Percentiles rank a stretch among this genome's conserved stretches.
These are phyloP conservation scores for Calvatia gigantea DNA, from an alignment of 768 basidiomycete genomes.

Conservation along the genomic window DNA sequence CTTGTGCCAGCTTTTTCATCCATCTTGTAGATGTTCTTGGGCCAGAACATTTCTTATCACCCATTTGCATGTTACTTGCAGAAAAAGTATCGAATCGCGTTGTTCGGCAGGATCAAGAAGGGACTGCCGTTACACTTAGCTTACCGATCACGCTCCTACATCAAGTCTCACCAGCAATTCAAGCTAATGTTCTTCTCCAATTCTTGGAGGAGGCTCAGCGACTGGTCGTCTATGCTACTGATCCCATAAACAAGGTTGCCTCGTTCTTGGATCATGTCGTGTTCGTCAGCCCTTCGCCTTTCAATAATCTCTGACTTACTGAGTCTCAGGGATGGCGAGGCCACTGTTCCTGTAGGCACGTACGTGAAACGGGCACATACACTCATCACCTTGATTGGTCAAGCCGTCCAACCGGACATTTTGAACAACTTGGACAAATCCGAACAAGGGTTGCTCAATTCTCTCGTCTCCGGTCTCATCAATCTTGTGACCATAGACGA, in stretches of 20 bases:
- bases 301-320: neutral
- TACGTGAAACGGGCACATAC: slow-evolving; percentile 63
- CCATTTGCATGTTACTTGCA: slow-evolving; percentile 79
- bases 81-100: slow-evolving; percentile 74
- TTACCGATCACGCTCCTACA: slow-evolving; percentile 68
- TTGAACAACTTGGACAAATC: slow-evolving; percentile 13
- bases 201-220: slow-evolving; percentile 64
- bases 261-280: slow-evolving; percentile 54
- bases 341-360: slow-evolving; percentile 38
- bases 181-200: slow-evolving; percentile 63
- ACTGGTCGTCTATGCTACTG: slow-evolving; percentile 41
- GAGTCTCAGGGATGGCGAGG: slow-evolving; percentile 56
- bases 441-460: slow-evolving; percentile 29
- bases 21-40: slow-evolving; percentile 86
- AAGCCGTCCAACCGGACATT: slow-evolving; percentile 39
- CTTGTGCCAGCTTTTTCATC: slow-evolving; percentile 69
- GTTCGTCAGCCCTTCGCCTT: slow-evolving; percentile 36
- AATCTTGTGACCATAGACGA: slow-evolving; percentile 36
- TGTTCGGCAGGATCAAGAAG: slow-evolving; percentile 57
- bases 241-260: slow-evolving; percentile 32
- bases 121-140: slow-evolving; percentile 54
- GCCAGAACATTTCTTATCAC: slow-evolving; percentile 73
- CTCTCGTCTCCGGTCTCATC: slow-evolving; percentile 47
- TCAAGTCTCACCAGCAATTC: slow-evolving; percentile 43
- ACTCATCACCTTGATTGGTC: slow-evolving; percentile 61